Evolutionary conservation across 2,329 filamentous ascomycete genomes (phyloP).

Genomic region (Diaporthe sp.): DNA sequence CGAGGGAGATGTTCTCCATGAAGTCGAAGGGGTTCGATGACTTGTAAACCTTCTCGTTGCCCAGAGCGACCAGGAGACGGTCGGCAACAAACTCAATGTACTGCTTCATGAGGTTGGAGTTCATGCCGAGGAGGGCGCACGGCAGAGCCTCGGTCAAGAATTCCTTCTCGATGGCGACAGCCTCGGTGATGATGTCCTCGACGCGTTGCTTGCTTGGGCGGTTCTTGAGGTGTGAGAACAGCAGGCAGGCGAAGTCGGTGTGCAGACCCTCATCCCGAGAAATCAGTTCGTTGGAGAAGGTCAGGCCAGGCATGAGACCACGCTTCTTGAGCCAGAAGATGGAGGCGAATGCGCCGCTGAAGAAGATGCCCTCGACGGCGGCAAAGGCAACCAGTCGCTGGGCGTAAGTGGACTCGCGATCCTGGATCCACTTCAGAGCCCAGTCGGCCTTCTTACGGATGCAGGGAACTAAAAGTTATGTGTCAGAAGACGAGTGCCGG

Average conservation of each 20-base stretch:
- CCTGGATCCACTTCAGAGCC: slow-evolving; percentile 94
- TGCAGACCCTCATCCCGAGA: slow-evolving; percentile 99
- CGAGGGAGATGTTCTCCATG: slow-evolving; percentile 99
- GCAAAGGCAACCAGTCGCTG: slow-evolving; percentile 97
- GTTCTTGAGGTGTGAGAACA: slow-evolving; percentile 97
- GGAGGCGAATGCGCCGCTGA: slow-evolving; percentile 97
- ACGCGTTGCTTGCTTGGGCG: slow-evolving; percentile 87
- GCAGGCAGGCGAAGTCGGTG: slow-evolving; percentile 97
- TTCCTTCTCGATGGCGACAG: slow-evolving; percentile 95
- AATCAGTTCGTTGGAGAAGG: slow-evolving; percentile 99
- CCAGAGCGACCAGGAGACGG: slow-evolving; percentile 90
- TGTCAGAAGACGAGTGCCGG: slow-evolving; percentile 69
- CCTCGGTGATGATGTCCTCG: slow-evolving; percentile 91
- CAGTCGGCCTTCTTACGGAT: slow-evolving; percentile 99
- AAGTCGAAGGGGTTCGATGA: slow-evolving; percentile 98
- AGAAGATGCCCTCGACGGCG: slow-evolving; percentile 99
- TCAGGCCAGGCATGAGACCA: slow-evolving; percentile 97
- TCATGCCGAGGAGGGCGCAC: slow-evolving; percentile 96
- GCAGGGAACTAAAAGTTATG: slow-evolving; percentile 79
- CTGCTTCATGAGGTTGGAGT: slow-evolving; percentile 96
- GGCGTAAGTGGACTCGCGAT: slow-evolving; percentile 94
- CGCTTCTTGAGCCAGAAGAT: slow-evolving; percentile 99
- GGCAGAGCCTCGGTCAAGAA: slow-evolving; percentile 97
- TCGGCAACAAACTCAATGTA: slow-evolving; percentile 99
- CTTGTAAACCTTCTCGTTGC: slow-evolving; percentile 95